Base-by-base conservation (phyloP, 108 stramenopile genomes). In the Cyclotella baltica region DNA sequence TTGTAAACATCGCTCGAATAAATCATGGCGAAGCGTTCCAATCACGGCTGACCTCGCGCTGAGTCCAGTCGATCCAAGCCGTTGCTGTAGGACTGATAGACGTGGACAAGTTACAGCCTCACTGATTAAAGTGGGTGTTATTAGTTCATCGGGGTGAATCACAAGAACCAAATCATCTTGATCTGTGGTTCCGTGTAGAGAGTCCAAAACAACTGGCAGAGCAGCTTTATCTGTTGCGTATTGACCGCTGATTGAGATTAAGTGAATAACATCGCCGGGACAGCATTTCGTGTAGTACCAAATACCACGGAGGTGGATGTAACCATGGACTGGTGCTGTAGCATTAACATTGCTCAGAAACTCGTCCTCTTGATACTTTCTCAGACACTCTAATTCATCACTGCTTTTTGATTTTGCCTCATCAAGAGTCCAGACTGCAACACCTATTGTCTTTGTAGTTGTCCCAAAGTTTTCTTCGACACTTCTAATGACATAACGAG, bases 11-110 rank as follows among this genome's bases (percentile, higher is more conserved):
- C 65, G 63, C 72, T 93, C 88, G 67, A 97, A 97, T 18, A 97
- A 83, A 28, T 84, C 90, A 52, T 97, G 96, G 11, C 92, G 83
- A 62, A 95, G 83, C 4, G 91, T 94, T 28, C 96, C 96, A 48
- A 91, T 77, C 20, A 94, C 70, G 23, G 92, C 89, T 18, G 92
- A 65, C 36, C 76, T 85, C 13, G 85, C 46, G 23, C 87, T 84
- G 1, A 96, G 57, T 13, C 89, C 90, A 29, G 90, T 84, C 16
- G 92, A 93, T 28, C 95, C 95, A 30, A 89, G 46, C 38, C 90
- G 78, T 29, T 72, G 76, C 78, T 88, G 86, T 37, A 96, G 67
- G 2, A 91, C 90, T 2, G 95, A 91, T 31, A 92, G 73, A 27
- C 95, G 86, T 22, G 84, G 79, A 58, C 95, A 96, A 37, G 81